Evolutionary conservation across 1,139 yeast genomes (phyloP).

Genomic region (Candida sojae): DNA sequence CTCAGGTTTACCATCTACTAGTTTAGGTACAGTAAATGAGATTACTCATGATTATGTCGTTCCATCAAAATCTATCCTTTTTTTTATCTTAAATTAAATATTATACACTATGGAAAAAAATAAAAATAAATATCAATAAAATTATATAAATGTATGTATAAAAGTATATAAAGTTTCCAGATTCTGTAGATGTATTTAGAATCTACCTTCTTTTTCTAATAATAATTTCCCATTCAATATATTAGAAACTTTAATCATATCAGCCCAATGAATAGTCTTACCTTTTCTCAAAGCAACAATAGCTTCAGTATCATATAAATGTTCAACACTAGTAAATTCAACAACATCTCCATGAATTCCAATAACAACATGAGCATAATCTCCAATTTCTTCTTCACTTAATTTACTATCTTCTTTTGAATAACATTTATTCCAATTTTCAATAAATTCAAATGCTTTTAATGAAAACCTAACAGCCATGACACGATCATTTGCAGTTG

Average conservation of each 20-base stretch:
- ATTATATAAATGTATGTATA: too few relatives aligned
- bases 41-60: too few relatives aligned
- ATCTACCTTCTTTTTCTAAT: conserved; percentile 35
- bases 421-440: conserved; percentile 32
- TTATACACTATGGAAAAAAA: too few relatives aligned
- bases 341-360: conserved; percentile 70
- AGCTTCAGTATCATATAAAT: conserved; percentile 61
- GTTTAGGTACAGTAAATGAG: too few relatives aligned
- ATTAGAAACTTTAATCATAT: conserved; percentile 59
- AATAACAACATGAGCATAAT: conserved; percentile 54
- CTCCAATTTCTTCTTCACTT: conserved; percentile 13
- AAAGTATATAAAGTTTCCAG: too few relatives aligned
- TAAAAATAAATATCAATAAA: too few relatives aligned
- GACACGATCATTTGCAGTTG: conserved; percentile 76
- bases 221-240: conserved; percentile 68
- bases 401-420: conserved; percentile 9
- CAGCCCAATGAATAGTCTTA: conserved; percentile 65
- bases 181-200: neutral
- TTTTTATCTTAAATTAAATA: too few relatives aligned
- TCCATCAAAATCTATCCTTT: too few relatives aligned
- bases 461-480: conserved; percentile 70
- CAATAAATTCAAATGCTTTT: conserved; percentile 70
- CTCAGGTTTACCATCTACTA: too few relatives aligned
- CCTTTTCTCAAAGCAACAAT: conserved; percentile 66
- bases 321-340: conserved; percentile 53